Percentiles rank a stretch among this genome's conserved stretches.
Conservation (phyloP, 305 asterid genomes). For the Fraxinus velutina region DNA sequence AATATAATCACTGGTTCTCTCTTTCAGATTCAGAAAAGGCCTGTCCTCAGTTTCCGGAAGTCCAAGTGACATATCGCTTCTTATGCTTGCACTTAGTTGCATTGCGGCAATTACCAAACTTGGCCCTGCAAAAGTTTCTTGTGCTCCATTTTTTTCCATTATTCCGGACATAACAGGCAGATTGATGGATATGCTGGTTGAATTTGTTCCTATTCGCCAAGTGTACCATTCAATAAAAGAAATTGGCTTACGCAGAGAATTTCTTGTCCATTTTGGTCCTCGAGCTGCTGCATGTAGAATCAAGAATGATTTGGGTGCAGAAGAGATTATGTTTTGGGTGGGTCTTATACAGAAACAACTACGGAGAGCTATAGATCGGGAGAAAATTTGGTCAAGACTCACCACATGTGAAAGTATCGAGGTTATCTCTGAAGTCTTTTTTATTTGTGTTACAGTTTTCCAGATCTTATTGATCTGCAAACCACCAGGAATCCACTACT, state of each 20-base stretch:
- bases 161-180: slow-evolving; percentile 80
- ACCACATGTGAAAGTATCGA: slow-evolving; percentile 93
- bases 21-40: slow-evolving; percentile 56
- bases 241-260: slow-evolving; percentile 79
- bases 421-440: slow-evolving; percentile 43
- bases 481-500: background rate
- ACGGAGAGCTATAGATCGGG: slow-evolving; percentile 84
- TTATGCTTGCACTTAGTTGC: slow-evolving; percentile 85
- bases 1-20: slow-evolving; percentile 24
- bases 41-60: slow-evolving; percentile 43
- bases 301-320: slow-evolving; percentile 58
- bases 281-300: slow-evolving; percentile 71
- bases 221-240: slow-evolving; percentile 68
- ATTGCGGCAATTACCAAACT: slow-evolving; percentile 85
- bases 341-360: slow-evolving; percentile 78
- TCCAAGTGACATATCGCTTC: slow-evolving; percentile 71
- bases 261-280: slow-evolving; percentile 93
- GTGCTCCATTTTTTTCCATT: slow-evolving; percentile 68
- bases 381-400: slow-evolving; percentile 97
- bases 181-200: slow-evolving; percentile 89
- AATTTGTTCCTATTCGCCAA: slow-evolving; percentile 66
- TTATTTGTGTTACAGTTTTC: background rate
- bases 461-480: background rate
- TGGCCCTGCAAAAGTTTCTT: slow-evolving; percentile 87
- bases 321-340: slow-evolving; percentile 91